Conservation (phyloP, 75 land plant species). For the Picea glauca region DNA sequence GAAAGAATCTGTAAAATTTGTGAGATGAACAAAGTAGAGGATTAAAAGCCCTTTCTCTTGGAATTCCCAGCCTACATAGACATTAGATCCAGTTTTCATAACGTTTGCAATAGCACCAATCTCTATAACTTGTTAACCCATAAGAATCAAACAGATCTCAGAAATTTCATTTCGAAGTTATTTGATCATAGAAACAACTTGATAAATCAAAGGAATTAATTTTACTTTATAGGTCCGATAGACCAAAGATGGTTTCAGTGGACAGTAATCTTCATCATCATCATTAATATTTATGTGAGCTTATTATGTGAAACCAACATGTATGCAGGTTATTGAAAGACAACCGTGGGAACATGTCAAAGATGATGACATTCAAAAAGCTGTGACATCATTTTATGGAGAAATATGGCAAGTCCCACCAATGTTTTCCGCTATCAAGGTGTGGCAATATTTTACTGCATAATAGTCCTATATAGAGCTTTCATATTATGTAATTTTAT, state of each 20-base stretch:
- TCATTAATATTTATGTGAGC: background rate
- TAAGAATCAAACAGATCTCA: no score
- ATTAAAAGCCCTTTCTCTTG: no score
- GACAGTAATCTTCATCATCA: no score
- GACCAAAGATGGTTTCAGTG: no score
- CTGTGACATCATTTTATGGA: conserved; percentile 65
- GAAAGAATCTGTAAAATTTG: no score
- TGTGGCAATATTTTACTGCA: conserved; percentile 20
- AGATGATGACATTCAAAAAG: conserved; percentile 73
- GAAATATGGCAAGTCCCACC: conserved; percentile 98
- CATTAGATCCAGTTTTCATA: no score
- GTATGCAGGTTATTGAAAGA: conserved; percentile 63
- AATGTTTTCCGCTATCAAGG: conserved; percentile 98
- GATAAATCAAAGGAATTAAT: background rate
- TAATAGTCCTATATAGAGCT: background rate
- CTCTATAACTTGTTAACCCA: no score
- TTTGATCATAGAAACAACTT: no score
- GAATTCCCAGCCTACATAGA: no score
- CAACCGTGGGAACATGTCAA: conserved; percentile 96
- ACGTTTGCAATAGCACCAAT: no score
- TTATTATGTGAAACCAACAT: background rate
- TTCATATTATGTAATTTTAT: background rate
- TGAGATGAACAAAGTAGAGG: no score
- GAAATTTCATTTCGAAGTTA: no score
- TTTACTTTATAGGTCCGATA: background rate